These are phyloP conservation scores for Kazachstania kunashirensis DNA, from an alignment of 805 yeast species.

Conservation along the genomic window DNA sequence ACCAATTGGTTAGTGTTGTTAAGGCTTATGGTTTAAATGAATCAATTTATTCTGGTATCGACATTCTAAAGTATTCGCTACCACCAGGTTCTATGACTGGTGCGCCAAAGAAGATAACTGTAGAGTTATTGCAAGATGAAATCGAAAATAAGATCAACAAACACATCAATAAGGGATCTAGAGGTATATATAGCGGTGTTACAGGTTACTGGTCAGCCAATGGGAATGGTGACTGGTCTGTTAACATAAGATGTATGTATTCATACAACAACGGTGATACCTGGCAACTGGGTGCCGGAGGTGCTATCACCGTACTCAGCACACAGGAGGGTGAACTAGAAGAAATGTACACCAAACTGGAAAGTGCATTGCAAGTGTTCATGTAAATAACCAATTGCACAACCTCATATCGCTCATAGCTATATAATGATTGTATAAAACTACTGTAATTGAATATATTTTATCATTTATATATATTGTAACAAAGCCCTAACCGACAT, in stretches of 20 bases:
- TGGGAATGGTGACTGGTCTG: constrained; percentile 92
- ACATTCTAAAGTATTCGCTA: constrained; percentile 62
- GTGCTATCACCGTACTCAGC: constrained; percentile 89
- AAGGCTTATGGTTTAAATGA: constrained; percentile 39
- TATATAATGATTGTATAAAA: too few species aligned
- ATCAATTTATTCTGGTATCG: constrained; percentile 52
- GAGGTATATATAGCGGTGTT: constrained; percentile 92
- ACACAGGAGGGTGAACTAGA: constrained; percentile 81
- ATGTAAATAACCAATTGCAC: too few species aligned
- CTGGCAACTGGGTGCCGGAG: constrained; percentile 97
- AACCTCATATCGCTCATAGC: too few species aligned
- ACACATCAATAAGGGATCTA: constrained; percentile 18
- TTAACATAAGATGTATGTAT: constrained; percentile 76
- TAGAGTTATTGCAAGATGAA: constrained; percentile 56
- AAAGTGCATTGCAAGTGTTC: constrained; percentile 72
- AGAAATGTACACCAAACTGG: constrained; percentile 75
- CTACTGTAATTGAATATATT: too few species aligned
- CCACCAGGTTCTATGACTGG: constrained; percentile 99
- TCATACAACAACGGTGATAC: constrained; percentile 40
- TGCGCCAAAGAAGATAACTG: constrained; percentile 92
- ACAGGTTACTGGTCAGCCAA: constrained; percentile 90
- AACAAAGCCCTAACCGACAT: too few species aligned
- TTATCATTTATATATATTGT: too few species aligned
- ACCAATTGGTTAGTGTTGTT: constrained; percentile 83
- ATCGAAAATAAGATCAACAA: constrained; percentile 31